Conservation (phyloP, 2,329 filamentous ascomycete genomes). For the Phymatotrichopsis omnivora region DNA sequence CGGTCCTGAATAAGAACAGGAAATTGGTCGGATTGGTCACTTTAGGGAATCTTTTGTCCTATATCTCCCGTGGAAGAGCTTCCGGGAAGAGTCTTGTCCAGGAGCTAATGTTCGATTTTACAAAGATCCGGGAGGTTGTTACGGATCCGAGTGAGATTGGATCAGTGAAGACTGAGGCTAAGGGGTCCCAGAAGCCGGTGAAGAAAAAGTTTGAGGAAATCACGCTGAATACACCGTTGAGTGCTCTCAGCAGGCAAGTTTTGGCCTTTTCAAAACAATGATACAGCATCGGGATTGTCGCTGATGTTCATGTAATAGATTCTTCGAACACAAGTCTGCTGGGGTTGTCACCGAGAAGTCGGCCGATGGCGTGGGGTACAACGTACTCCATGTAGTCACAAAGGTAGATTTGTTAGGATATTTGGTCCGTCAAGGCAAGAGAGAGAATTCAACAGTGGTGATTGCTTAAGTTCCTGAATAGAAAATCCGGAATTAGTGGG, state of each 20-base stretch:
- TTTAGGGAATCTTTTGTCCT: conserved; percentile 84
- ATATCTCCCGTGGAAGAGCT: conserved; percentile 75
- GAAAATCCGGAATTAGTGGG: no score
- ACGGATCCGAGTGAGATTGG: conserved; percentile 68
- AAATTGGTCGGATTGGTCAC: conserved; percentile 87
- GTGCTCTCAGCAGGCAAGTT: conserved; percentile 69
- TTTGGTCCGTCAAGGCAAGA: conserved; percentile 60
- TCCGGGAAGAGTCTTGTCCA: conserved; percentile 61
- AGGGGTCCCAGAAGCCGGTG: conserved; percentile 16
- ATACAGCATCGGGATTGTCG: no score
- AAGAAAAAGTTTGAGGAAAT: conserved; percentile 83
- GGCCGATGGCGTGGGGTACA: conserved; percentile 48
- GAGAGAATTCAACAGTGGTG: no score
- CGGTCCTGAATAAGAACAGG: conserved; percentile 59
- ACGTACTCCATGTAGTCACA: conserved; percentile 82
- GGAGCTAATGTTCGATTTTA: conserved; percentile 96
- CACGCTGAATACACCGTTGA: conserved; percentile 66
- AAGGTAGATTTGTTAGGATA: conserved; percentile 93
- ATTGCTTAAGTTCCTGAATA: no score
- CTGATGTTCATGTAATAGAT: no score
- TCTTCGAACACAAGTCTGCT: conserved; percentile 97
- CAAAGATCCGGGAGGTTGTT: conserved; percentile 73
- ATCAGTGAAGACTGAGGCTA: conserved; percentile 29
- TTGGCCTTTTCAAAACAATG: no score
- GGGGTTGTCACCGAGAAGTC: conserved; percentile 80